Base-by-base conservation (phyloP, 441 rosid species). In the Euphorbia celastroides region DNA sequence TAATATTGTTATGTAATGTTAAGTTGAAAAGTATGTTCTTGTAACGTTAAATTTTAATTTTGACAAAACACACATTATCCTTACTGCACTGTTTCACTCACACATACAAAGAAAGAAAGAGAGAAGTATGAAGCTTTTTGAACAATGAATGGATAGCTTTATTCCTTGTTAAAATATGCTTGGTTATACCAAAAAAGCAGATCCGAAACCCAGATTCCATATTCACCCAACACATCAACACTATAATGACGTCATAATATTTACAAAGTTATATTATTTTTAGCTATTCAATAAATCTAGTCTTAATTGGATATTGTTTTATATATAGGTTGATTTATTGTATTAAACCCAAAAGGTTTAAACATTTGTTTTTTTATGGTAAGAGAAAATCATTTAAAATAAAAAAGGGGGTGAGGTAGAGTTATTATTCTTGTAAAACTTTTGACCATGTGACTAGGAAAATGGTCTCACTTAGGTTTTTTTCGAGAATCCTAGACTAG, bases 171-270 rank as follows among this genome's bases (percentile, higher is more conserved):
- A 67, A 65, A 71, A 62, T 62, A 64, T 73, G 70, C 71, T 81
- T 80, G 84, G 77, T 80, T 72, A 62, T 51, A 68, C 75, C 74
- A 81, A 85, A 62, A 85, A 85, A 86, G 85, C 78, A 82, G 80
- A 76, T 77, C 80, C 70, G 71, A 65, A 70, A 55, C 72, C 64
- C 69, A 77, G 80, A 80, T 80, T 83, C 82, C 81, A 66, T 62
- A 34, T 68, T 59, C 72, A 44, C 34, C 38, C 38, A 34, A 34
- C 4, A 34, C 42, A 42, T 48, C 23, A 16, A n/a, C 32, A 30
- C 60, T 20, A 25, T 57, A 30, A 57, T 67, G 55, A 60, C 73
- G 65, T 72, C 69, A 66, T 70, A 61, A 62, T 42, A 8, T 32
- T 27, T 2, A 48, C 23, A 48, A 48, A 48, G 4, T 48, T 34